Conservation (phyloP, 768 basidiomycete species). For the Suillus alpinus region DNA sequence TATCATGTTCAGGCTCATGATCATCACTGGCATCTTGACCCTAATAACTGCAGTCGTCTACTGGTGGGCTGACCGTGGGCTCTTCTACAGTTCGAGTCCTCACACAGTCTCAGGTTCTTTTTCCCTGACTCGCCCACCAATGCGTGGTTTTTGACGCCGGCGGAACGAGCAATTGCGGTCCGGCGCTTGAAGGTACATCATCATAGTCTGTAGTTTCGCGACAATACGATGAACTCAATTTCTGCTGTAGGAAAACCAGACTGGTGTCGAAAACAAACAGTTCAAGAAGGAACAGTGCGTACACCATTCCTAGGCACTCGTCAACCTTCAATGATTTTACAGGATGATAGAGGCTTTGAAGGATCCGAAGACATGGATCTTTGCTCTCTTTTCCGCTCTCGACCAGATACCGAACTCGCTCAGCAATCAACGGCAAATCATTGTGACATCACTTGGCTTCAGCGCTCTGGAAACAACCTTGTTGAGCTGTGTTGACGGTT, state of each 20-base stretch:
- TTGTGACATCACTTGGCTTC: conserved; percentile 67
- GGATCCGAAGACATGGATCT: conserved; percentile 77
- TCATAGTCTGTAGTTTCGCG: neutral
- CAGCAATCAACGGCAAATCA: conserved; percentile 64
- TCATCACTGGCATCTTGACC: conserved; percentile 64
- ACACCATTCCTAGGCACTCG: neutral
- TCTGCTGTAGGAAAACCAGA: conserved; percentile 59
- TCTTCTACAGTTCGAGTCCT: neutral
- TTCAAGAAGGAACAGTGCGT: conserved; percentile 80
- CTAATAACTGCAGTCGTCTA: conserved; percentile 48
- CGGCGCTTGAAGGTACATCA: conserved; percentile 54
- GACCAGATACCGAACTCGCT: conserved; percentile 65
- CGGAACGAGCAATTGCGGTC: conserved; percentile 64
- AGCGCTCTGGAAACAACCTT: conserved; percentile 63
- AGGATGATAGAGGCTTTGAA: conserved; percentile 67
- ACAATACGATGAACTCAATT: neutral
- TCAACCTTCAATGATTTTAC: neutral
- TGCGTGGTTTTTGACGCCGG: conserved; percentile 69
- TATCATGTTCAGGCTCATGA: conserved; percentile 51
- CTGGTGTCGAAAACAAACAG: conserved; percentile 77
- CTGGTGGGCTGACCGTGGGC: conserved; percentile 40
- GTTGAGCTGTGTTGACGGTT: conserved; percentile 62
- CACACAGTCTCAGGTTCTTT: conserved; percentile 43
- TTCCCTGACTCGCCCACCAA: conserved; percentile 76
- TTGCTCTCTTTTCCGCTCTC: conserved; percentile 63